Conservation (phyloP, 163 green algal genomes). For the Volvox carteri region DNA sequence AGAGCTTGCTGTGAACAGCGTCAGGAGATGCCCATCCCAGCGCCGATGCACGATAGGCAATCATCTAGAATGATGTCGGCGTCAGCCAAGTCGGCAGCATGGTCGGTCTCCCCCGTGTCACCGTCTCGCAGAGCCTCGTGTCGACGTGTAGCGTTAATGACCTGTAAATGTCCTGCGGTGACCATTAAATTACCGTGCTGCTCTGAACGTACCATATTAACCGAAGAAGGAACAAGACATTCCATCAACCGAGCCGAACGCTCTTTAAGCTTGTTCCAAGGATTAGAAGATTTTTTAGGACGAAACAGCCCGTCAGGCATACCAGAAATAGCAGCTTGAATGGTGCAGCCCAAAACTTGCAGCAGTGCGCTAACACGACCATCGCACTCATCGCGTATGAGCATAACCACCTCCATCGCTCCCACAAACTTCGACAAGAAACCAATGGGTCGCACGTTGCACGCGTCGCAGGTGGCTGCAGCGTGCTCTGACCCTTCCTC, state of each 20-base stretch:
- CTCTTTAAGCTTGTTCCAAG: neutral
- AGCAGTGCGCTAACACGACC: neutral
- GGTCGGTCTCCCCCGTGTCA: neutral
- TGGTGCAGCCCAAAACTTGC: neutral
- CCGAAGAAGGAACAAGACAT: neutral
- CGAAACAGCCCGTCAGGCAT: neutral
- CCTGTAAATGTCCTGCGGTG: neutral
- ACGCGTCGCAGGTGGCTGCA: neutral
- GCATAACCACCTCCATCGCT: too few species aligned
- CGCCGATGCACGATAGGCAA: conserved; percentile 12
- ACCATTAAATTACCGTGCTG: neutral
- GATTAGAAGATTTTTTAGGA: neutral
- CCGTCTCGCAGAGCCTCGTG: too few species aligned
- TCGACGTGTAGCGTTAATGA: neutral
- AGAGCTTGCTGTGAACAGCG: neutral
- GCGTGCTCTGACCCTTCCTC: neutral
- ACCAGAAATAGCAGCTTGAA: neutral
- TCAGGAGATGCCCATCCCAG: neutral
- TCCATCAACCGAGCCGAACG: neutral
- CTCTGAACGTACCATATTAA: too few species aligned
- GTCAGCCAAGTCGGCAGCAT: neutral
- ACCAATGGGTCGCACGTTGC: neutral
- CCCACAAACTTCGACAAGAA: neutral
- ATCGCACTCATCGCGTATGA: too few species aligned
- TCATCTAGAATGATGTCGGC: conserved; percentile 42